Base-by-base conservation (phyloP, 805 yeast species). In the Yamadazyma tumulicola region DNA sequence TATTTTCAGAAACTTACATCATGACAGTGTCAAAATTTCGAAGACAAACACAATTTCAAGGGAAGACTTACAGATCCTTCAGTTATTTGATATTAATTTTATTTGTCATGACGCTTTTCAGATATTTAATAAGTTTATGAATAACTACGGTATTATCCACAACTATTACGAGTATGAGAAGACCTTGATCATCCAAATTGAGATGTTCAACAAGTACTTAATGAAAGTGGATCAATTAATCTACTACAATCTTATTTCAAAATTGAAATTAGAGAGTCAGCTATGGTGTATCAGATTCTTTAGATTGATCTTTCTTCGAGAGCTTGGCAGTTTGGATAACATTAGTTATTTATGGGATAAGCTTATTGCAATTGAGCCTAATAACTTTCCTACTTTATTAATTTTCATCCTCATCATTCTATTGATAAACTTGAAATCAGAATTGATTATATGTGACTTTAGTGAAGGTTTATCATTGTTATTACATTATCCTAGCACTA, bases 281-380 rank as follows among this genome's bases (percentile, higher is more conserved):
- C 59, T 75, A 27, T 75, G 80, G 80, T 57, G 74, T 17, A 69
- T 75, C n/a, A 48, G 81, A 28, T 75, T 69, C 51, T 62, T 70
- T 19, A 51, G 79, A 17, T 53, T 75, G 22, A 41, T 74, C 3
- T 52, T 74, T 12, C 54, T 67, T 5, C 52, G 81, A 33, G 81
- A 75, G 42, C 48, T 75, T 19, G 77, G 75, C 1, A 21, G n/a
- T 21, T 41, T 61, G 31, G 54, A 54, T 16, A 46, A 53, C 13
- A 52, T 67, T 0, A 53, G 66, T 15, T 46, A 55, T 17, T 47
- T 72, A 14, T 75, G 80, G 80, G 80, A 75, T 47, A 69, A 69
- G 37, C 43, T 75, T 15, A 62, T 72, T 10, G 55, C 59, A 3
- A 44, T 46, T n/a, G 43, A 40, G n/a, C 29, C 34, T 12, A 31